A percentile compares a stretch with the other conserved stretches of the same genome.
These are phyloP conservation scores for Flaveria bidentis DNA, from an alignment of 129 eudicot genomes.

Conservation along the genomic window DNA sequence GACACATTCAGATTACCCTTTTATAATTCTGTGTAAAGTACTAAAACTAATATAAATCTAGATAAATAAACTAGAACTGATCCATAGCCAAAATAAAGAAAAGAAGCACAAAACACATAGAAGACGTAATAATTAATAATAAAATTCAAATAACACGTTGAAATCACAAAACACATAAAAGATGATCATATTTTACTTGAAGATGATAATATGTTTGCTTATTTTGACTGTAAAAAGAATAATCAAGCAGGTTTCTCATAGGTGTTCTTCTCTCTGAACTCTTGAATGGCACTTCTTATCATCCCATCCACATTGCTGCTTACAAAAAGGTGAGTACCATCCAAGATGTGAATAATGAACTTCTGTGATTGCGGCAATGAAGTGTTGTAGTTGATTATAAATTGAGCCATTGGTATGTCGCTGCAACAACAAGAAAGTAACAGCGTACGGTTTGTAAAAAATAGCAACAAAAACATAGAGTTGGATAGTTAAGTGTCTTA, in stretches of 20 bases:
- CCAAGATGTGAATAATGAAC: constrained; percentile 76
- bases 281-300: constrained; percentile 69
- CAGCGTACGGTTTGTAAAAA: neutral
- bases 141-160: neutral
- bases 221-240: neutral
- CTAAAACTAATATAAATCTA: too few species aligned
- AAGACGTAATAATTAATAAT: neutral
- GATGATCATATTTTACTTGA: neutral
- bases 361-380: constrained; percentile 73
- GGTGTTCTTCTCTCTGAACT: constrained; percentile 79
- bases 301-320: constrained; percentile 68
- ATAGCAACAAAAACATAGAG: neutral
- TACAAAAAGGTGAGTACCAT: constrained; percentile 74
- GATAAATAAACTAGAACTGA: neutral
- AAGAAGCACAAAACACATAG: neutral
- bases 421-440: constrained; percentile 41
- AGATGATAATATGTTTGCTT: neutral
- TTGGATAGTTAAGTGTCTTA: constrained; percentile 24
- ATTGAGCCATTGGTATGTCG: constrained; percentile 95
- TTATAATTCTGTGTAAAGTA: too few species aligned
- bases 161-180: neutral
- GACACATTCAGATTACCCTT: too few species aligned
- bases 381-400: constrained; percentile 70
- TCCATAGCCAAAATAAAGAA: neutral
- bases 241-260: constrained; percentile 89